Percentiles rank a stretch among this genome's conserved stretches.
phyloP scores from a whole-genome alignment of 2,329 filamentous ascomycete species.

The Cladosporium sp. region DNA sequence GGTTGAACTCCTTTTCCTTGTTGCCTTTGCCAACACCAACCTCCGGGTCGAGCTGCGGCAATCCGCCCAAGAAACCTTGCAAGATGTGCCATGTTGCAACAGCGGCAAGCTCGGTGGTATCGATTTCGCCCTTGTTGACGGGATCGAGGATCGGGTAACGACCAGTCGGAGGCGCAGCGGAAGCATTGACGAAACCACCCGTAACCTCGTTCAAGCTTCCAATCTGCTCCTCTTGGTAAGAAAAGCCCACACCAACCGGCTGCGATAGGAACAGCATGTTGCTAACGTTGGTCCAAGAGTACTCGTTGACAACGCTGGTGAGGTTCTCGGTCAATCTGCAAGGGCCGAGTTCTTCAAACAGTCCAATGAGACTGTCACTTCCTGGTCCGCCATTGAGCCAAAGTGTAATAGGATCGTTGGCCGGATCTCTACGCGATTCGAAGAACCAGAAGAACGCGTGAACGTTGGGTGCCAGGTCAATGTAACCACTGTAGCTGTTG shows the following conservation, averaged over 20 bases:
- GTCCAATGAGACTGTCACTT: constrained; percentile 47
- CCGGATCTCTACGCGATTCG: constrained; percentile 50
- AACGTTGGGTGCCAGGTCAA: constrained; percentile 26
- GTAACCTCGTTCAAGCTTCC: constrained; percentile 39
- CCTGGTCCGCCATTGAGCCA: constrained; percentile 59
- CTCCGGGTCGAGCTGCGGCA: constrained; percentile 44
- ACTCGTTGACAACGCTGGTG: constrained; percentile 44
- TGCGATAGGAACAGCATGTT: constrained; percentile 59
- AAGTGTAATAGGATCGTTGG: constrained; percentile 50
- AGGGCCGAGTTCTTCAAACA: constrained; percentile 43
- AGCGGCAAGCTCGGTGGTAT: constrained; percentile 53
- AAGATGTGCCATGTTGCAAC: constrained; percentile 50
- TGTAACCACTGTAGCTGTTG: constrained; percentile 42
- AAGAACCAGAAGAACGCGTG: constrained; percentile 59
- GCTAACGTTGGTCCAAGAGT: constrained; percentile 54
- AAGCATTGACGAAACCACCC: constrained; percentile 41
- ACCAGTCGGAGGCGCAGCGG: constrained; percentile 34
- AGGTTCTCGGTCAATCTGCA: constrained; percentile 34
- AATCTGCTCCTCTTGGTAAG: constrained; percentile 39
- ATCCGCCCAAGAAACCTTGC: constrained; percentile 43
- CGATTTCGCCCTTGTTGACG: constrained; percentile 34
- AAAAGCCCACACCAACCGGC: constrained; percentile 54
- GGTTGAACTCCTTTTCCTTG: constrained; percentile 48
- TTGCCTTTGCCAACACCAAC: constrained; percentile 23
- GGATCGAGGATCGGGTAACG: constrained; percentile 47